Conservation (phyloP, 768 basidiomycete genomes). For the Suillus sp. region DNA sequence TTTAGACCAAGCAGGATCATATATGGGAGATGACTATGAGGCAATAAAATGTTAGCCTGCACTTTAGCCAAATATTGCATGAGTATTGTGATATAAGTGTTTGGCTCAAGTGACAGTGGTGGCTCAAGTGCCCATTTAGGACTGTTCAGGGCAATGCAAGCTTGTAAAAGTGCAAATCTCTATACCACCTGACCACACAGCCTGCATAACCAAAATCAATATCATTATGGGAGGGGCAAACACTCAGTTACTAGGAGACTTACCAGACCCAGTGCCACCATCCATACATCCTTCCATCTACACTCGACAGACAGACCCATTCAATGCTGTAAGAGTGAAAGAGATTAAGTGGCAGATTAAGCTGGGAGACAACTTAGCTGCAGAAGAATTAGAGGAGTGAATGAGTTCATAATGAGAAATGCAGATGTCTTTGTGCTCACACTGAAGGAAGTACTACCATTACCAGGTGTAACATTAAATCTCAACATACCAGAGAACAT, state of each 20-base stretch:
- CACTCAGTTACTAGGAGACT: neutral
- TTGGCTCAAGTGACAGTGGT: too few relatives aligned
- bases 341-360: conserved; percentile 23
- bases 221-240: too few relatives aligned
- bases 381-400: conserved; percentile 23
- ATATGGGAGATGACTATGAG: neutral
- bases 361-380: conserved; percentile 35
- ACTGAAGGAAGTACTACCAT: conserved; percentile 38
- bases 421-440: conserved; percentile 44
- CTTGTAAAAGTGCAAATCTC: too few relatives aligned
- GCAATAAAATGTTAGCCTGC: neutral
- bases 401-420: conserved; percentile 25
- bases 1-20: neutral
- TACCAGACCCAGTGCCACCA: neutral
- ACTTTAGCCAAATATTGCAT: neutral
- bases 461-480: conserved; percentile 13
- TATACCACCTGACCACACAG: too few relatives aligned
- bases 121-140: neutral
- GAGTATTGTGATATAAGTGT: neutral
- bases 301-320: conserved; percentile 3
- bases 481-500: conserved; percentile 2
- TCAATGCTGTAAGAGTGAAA: conserved; percentile 19
- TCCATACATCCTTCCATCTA: conserved; percentile 8
- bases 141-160: too few relatives aligned
- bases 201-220: too few relatives aligned